Conservation (phyloP, 2,329 filamentous ascomycete species). For the Alternaria infectoria region DNA sequence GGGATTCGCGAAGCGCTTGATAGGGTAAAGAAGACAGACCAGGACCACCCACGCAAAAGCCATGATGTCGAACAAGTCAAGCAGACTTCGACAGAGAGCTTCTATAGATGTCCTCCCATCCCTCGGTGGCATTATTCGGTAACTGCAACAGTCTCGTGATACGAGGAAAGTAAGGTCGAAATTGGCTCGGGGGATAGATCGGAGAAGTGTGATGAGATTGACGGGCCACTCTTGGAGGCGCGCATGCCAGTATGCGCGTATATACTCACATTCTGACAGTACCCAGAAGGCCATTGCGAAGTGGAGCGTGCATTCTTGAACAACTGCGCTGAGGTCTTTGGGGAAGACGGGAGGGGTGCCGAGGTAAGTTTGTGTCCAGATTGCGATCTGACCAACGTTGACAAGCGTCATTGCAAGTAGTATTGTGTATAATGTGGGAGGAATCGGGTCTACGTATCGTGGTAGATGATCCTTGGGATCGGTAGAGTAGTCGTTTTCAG, state of each 20-base stretch:
- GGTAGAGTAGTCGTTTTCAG: accelerated
- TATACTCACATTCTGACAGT: background rate
- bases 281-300: background rate
- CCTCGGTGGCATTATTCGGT: background rate
- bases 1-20: background rate
- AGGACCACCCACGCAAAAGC: background rate
- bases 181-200: background rate
- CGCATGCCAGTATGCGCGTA: background rate
- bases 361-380: background rate
- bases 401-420: background rate
- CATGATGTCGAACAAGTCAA: background rate
- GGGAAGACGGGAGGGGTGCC: background rate
- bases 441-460: background rate
- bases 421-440: background rate
- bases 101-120: background rate
- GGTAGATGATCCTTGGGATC: background rate
- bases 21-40: background rate
- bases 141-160: background rate
- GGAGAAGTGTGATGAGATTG: background rate
- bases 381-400: background rate
- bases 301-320: background rate
- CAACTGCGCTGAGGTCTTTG: background rate
- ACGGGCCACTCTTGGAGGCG: background rate
- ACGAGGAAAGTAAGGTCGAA: background rate
- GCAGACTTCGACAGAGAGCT: background rate